Evolutionary conservation across 768 basidiomycete genomes (phyloP).

Genomic region (Lactifluus subvellereus): DNA sequence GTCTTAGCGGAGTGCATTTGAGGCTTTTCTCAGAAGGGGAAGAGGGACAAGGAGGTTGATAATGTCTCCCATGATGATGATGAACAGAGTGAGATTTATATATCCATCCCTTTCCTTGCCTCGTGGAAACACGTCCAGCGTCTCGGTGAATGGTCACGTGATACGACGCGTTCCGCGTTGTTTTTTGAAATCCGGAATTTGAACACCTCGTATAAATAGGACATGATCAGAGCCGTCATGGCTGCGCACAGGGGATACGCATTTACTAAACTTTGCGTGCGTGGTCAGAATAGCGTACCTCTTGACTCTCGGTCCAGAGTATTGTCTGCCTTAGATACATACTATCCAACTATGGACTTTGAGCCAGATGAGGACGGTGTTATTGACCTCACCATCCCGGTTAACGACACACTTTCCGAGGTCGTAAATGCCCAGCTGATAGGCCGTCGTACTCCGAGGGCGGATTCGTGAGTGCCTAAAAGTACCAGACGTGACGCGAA

Average conservation of each 20-base stretch:
- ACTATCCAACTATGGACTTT: background rate
- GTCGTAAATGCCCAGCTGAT: background rate
- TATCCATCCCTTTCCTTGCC: no score
- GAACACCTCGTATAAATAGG: background rate
- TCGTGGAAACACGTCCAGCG: no score
- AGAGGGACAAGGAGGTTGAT: no score
- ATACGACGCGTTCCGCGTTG: conserved; percentile 3
- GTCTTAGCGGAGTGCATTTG: no score
- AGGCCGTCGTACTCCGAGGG: background rate
- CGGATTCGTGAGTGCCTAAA: background rate
- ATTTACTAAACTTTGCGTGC: background rate
- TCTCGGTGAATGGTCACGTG: conserved; percentile 3
- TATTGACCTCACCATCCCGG: conserved; percentile 22
- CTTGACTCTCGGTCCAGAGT: conserved; percentile 3
- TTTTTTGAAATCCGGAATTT: no score
- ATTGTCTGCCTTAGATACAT: conserved; percentile 9
- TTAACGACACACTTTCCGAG: background rate
- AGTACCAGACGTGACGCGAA: background rate
- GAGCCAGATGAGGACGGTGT: conserved; percentile 12
- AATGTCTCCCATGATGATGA: no score
- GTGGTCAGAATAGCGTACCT: background rate
- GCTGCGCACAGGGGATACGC: background rate
- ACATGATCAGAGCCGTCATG: background rate
- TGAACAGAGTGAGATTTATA: no score
- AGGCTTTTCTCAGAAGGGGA: no score